Evolutionary conservation across 306 rosid genomes (phyloP), one percentile per base, ranked within the genome.

Genomic region (Morella rubra): DNA sequence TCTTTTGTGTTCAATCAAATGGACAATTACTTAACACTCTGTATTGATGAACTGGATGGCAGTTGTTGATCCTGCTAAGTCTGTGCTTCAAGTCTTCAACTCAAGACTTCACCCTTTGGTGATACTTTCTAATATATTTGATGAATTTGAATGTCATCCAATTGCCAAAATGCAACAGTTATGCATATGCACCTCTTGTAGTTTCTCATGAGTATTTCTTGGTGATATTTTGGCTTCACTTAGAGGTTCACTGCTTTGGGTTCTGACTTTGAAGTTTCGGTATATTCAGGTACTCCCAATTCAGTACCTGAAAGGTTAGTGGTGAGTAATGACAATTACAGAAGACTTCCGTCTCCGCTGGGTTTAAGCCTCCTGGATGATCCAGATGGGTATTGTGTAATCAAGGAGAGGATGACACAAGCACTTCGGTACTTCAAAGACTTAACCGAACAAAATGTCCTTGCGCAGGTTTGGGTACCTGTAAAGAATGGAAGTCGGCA

Each of bases 401-500:
- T 87, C 52, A 93, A 93, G 74, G 93, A 93, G 84, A 93, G 83
- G 80, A 93, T 93, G 91, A 90, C 89, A 50, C 97, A 86, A 81
- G 98, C 98, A 0, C 90, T 93, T 50, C 84, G 97, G 60, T 37
- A 79, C 82, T 85, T 91, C 77, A 93, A 91, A 82, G 92, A 91
- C 62, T 83, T 82, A 53, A 85, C 92, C 0, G 92, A 86, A 81
- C 91, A 88, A 65, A 88, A 89, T 80, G 85, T 91, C 67, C 87
- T 93, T 8, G 97, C 93, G 74, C 98, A 93, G 82, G 80, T 93
- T 86, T 93, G 98, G 98, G 96, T 91, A 13, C 97, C 98, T 1
- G 87, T 90, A 44, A 91, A 84, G 79, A 80, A 76, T 1, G 93
- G 90, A 22, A 80, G 75, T 45, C 85, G 81, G 64, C 64, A 77